Evolutionary conservation across 2,329 filamentous ascomycete genomes (phyloP).

Genomic region (Talaromyces sp.): DNA sequence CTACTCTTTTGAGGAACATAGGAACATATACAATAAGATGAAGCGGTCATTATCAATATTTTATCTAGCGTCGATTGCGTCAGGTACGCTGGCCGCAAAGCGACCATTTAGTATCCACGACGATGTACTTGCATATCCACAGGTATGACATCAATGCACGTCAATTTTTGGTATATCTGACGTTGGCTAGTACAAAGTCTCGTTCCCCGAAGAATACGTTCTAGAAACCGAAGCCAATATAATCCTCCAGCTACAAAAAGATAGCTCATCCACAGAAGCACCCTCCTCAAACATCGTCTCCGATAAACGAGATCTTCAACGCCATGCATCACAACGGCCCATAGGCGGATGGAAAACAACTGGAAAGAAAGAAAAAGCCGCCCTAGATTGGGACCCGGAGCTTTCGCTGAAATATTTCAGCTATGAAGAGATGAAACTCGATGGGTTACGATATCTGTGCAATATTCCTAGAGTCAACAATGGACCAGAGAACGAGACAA

Average conservation of each 20-base stretch:
- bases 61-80: constrained; percentile 28
- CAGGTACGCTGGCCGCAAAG: constrained; percentile 49
- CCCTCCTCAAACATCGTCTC: neutral
- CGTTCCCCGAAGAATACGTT: constrained; percentile 70
- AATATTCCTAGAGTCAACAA: constrained; percentile 69
- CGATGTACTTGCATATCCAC: constrained; percentile 80
- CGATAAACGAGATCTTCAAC: constrained; percentile 15
- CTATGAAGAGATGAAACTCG: constrained; percentile 73
- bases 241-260: constrained; percentile 40
- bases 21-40: constrained; percentile 21
- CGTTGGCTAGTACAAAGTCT: constrained; percentile 66
- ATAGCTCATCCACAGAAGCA: constrained; percentile 20
- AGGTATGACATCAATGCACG: constrained; percentile 52
- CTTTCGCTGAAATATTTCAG: constrained; percentile 20
- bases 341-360: constrained; percentile 54
- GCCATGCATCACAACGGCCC: constrained; percentile 23
- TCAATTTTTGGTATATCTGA: neutral
- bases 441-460: constrained; percentile 74
- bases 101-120: constrained; percentile 79
- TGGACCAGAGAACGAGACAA: constrained; percentile 60
- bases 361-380: constrained; percentile 58
- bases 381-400: neutral
- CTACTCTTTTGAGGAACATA: neutral
- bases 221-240: constrained; percentile 66
- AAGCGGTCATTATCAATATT: constrained; percentile 29